Base-by-base conservation (phyloP, 305 asterid species). In the Solanum aculeatissimum region DNA sequence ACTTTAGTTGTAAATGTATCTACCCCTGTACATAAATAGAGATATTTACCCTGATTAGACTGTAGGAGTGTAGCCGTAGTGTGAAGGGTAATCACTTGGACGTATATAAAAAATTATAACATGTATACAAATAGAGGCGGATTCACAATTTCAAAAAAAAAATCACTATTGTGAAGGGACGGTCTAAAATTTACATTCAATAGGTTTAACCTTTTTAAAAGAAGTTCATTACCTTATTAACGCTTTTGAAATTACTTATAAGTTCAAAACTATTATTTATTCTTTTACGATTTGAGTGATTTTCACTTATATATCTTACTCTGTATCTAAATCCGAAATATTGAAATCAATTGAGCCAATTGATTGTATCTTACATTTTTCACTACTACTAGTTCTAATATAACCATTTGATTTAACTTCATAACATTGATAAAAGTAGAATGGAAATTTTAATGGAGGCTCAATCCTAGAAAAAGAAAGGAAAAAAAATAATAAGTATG, bases 61-160 rank as follows among this genome's bases (percentile, higher is more conserved):
- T 16, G 14, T 9, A 3, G n/a, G 2, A 2, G 1, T 1, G 12
- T 65, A 65, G 1, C 10, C n/a, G 0, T 63, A 63, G 5, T 27
- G 6, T 14, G 19, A 27, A 63, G 3, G 3, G 8, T 35, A 47
- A 2, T 35, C 15, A 6, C 0, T 35, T 68, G 15, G 25, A 68
- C 15, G 35, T 9, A 5, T 0, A 35, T 9, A 9, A 21, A 58
- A 58, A 21, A 9, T 3, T 55, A 7, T 32, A 65, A 29, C 32
- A 3, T 65, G 12, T 65, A 7, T 7, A 29, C 0, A 65, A 0
- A 4, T 0, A 19, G 13, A 7, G 5, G 6, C 0, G 9, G 0
- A 65, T 15, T 0, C 7, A 7, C 0, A 1, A 65, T 29, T 65
- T 29, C 13, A 65, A 51, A 0, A 55, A 10, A 0, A 18, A 19